These are phyloP conservation scores for Penicillium palitans DNA, from an alignment of 2,329 filamentous ascomycete genomes.

Conservation along the genomic window DNA sequence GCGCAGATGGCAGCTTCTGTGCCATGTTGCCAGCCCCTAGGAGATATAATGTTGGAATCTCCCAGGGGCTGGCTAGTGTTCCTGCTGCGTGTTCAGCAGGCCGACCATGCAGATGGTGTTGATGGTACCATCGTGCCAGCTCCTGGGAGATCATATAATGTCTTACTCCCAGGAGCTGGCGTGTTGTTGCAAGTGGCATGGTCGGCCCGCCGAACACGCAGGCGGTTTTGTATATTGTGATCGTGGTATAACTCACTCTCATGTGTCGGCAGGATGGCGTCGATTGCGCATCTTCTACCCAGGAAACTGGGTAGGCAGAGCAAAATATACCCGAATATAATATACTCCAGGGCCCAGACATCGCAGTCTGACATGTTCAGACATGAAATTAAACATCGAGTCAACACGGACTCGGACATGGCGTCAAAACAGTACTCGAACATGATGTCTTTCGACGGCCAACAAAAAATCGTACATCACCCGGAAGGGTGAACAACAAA, in stretches of 20 bases:
- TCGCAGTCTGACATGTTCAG: not conserved
- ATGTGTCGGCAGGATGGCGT: not conserved
- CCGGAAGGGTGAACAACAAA: constrained; percentile 1
- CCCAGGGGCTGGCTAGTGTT: too few relatives aligned
- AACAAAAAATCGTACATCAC: not conserved
- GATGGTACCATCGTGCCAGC: not conserved
- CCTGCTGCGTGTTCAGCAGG: not conserved
- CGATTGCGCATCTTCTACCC: not conserved
- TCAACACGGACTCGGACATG: not conserved
- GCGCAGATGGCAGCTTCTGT: not conserved
- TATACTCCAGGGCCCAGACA: not conserved
- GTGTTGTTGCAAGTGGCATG: too few relatives aligned
- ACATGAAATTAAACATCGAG: not conserved
- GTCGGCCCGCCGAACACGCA: not conserved
- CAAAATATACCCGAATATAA: not conserved
- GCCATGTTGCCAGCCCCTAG: not conserved
- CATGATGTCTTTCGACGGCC: not conserved
- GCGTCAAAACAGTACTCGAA: not conserved
- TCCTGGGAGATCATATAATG: not conserved
- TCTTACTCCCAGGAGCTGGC: too few relatives aligned
- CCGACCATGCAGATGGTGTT: not conserved
- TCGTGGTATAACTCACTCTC: not conserved
- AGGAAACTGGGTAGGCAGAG: not conserved
- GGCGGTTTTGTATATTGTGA: not conserved
- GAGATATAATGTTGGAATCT: too few relatives aligned